Base-by-base conservation (phyloP, 352 stramenopile species). In the Globisporangium recalcitrans region DNA sequence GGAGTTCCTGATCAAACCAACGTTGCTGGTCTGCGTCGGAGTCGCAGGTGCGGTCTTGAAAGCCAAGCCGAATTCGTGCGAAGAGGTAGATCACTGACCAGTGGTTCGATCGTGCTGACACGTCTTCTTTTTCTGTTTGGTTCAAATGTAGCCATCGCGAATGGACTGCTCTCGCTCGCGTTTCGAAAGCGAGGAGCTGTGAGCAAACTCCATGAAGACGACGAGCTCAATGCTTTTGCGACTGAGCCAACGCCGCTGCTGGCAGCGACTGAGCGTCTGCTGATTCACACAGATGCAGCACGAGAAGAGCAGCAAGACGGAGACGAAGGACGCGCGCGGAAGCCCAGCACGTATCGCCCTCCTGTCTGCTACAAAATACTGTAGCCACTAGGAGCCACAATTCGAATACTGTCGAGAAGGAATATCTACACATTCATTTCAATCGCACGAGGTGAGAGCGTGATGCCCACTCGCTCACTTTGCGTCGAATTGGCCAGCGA, bases 321-420 rank as follows among this genome's bases (percentile, higher is more conserved):
- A 6, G 27, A 49, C n/a, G 14, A 26, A 22, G 26, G 14, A 2
- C 26, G 14, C 19, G 11, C 6, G 22, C 29, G 16, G 24, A 52
- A 29, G 5, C 5, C 24, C 6, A 26, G 26, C 19, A 59, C 13
- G 7, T 65, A 65, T 11, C 58, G 46, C 16, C 63, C 63, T n/a
- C 63, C 63, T 19, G 34, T 65, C 7, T 56, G 40, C 58, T 69
- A 58, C 52, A 69, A 52, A 44, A 7, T 53, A 4, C 42, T 69
- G 21, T 57, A 52, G 38, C 38, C n/a, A n/a, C n/a, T n/a, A n/a
- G n/a, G n/a, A n/a, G n/a, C n/a, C n/a, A n/a, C n/a, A n/a, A n/a
- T n/a, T n/a, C n/a, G n/a, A n/a, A n/a, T 38, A 38, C 32, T 38
- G 32, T 11, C 13, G 32, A 38, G 13, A 38, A 9, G 13, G 19